phyloP scores from a whole-genome alignment of 1,284 basidiomycete genomes.

The Dichomitus squalens region DNA sequence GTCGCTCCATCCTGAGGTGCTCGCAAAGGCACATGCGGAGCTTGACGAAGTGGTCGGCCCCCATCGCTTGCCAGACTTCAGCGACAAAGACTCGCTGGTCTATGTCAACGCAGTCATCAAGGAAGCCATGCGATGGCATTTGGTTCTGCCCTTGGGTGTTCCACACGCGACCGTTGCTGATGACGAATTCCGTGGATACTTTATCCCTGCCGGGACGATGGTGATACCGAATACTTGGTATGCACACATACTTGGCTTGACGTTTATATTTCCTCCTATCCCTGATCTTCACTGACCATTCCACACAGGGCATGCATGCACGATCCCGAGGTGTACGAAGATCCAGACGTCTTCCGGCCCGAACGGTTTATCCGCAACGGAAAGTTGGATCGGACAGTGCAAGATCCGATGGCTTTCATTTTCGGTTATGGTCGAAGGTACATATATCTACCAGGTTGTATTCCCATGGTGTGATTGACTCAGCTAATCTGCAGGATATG shows the following conservation, averaged over 20 bases:
- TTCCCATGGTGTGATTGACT: no score
- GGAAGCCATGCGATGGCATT: constrained; percentile 29
- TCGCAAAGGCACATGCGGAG: constrained; percentile 33
- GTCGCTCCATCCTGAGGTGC: constrained; percentile 33
- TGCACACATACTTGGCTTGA: constrained; percentile 10
- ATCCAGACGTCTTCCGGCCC: constrained; percentile 35
- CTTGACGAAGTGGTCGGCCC: constrained; percentile 35
- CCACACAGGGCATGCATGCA: constrained; percentile 19
- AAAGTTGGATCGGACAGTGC: constrained; percentile 7
- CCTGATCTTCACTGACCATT: neutral
- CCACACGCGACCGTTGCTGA: neutral
- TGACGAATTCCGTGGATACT: constrained; percentile 4
- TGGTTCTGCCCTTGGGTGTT: neutral
- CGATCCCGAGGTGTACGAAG: constrained; percentile 39
- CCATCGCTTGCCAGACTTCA: constrained; percentile 33
- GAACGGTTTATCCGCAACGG: constrained; percentile 18
- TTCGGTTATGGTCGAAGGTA: constrained; percentile 27
- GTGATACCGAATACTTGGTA: constrained; percentile 22
- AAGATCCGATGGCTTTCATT: constrained; percentile 5
- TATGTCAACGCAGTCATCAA: constrained; percentile 36
- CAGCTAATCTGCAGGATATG: neutral
- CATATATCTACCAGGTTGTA: neutral
- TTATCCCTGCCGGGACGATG: constrained; percentile 21
- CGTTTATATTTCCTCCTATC: neutral
- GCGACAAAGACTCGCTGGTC: constrained; percentile 31